A percentile compares a stretch with the other conserved stretches of the same genome.
These are phyloP conservation scores for Westerdykella aurantiaca DNA, from an alignment of 2,329 filamentous ascomycete species.

Conservation along the genomic window DNA sequence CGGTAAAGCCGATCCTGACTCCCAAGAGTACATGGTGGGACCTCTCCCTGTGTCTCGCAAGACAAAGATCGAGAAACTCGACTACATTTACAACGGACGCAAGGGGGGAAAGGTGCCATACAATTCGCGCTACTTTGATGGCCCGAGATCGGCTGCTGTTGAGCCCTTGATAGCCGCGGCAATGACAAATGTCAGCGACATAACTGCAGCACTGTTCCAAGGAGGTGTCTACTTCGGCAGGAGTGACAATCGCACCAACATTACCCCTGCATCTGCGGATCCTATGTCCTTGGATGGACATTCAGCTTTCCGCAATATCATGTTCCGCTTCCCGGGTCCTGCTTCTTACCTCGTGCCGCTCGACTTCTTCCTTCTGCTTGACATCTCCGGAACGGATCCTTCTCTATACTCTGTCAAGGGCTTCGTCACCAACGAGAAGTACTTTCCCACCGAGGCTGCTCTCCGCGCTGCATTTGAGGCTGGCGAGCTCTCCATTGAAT, in stretches of 20 bases:
- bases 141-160: constrained; percentile 18
- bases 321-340: constrained; percentile 41
- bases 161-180: constrained; percentile 36
- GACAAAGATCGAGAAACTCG: constrained; percentile 22
- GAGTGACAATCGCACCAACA: constrained; percentile 15
- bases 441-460: constrained; percentile 47
- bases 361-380: constrained; percentile 44
- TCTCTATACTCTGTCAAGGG: constrained; percentile 41
- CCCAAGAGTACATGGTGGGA: constrained; percentile 47
- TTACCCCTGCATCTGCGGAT: constrained; percentile 25
- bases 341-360: constrained; percentile 40
- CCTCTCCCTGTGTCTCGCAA: constrained; percentile 42
- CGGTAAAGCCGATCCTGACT: constrained; percentile 39
- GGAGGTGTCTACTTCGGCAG: constrained; percentile 22
- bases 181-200: constrained; percentile 45
- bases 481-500: constrained; percentile 43
- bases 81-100: constrained; percentile 34
- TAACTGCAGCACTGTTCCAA: constrained; percentile 39
- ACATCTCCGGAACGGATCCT: constrained; percentile 42
- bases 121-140: constrained; percentile 23
- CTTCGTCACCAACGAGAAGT: constrained; percentile 46
- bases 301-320: constrained; percentile 37
- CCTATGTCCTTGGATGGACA: constrained; percentile 37
- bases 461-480: constrained; percentile 45
- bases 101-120: constrained; percentile 26